These are phyloP conservation scores for Globisporangium viniferum DNA, from an alignment of 352 stramenopile species.

Conservation along the genomic window DNA sequence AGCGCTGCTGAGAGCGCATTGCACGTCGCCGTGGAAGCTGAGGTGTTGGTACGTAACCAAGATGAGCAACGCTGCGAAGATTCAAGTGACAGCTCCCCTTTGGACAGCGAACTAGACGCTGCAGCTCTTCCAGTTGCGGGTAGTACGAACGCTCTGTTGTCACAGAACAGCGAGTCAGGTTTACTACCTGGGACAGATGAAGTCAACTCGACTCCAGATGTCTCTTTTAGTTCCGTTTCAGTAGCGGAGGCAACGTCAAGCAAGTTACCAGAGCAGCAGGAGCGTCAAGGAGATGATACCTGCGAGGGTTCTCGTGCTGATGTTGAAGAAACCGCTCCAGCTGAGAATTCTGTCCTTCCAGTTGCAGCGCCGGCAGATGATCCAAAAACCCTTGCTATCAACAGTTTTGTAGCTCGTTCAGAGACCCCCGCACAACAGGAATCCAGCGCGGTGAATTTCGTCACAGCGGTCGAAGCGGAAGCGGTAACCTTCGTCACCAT, in stretches of 20 bases:
- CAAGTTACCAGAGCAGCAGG: no score
- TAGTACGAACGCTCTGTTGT: no score
- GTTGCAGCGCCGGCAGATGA: neutral
- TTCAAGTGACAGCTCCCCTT: no score
- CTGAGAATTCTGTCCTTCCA: neutral
- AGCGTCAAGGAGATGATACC: neutral
- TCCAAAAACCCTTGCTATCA: neutral
- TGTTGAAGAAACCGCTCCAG: neutral
- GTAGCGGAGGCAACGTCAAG: no score
- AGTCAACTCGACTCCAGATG: no score
- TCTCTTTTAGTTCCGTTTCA: no score
- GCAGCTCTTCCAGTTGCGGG: no score
- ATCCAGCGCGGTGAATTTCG: slow-evolving; percentile 5
- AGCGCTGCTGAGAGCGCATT: neutral
- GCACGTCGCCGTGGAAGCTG: neutral
- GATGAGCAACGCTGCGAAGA: neutral
- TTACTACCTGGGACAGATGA: no score
- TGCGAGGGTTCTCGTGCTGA: neutral
- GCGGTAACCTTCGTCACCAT: slow-evolving; percentile 2
- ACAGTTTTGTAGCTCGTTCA: neutral
- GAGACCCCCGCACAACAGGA: neutral
- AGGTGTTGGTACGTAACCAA: neutral
- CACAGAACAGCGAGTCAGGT: no score
- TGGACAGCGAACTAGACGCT: no score
- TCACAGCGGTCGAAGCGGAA: slow-evolving; percentile 1